Conservation (phyloP, 768 basidiomycete genomes). For the Podaxis sp. region DNA sequence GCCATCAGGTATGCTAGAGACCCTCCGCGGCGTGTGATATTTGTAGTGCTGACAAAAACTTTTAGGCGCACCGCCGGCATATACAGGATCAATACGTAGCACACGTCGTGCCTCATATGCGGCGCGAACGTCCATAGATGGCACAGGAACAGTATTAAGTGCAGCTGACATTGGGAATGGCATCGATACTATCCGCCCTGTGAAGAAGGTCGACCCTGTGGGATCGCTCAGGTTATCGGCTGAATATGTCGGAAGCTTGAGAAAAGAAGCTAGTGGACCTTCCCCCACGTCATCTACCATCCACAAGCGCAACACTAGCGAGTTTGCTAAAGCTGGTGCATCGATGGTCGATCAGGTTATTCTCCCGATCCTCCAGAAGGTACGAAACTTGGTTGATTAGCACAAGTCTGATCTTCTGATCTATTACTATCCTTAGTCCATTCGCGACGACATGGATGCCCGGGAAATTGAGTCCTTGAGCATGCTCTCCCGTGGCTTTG, state of each 20-base stretch:
- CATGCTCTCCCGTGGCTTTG: slow-evolving; percentile 87
- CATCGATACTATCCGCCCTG: slow-evolving; percentile 87
- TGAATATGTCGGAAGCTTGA: slow-evolving; percentile 76
- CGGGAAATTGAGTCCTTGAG: slow-evolving; percentile 85
- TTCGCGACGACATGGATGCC: slow-evolving; percentile 83
- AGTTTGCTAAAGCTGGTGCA: slow-evolving; percentile 61
- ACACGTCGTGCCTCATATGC: slow-evolving; percentile 76
- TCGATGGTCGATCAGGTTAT: slow-evolving; percentile 82
- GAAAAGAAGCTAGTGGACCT: slow-evolving; percentile 42
- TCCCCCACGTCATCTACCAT: slow-evolving; percentile 46
- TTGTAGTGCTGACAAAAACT: slow-evolving; percentile 21
- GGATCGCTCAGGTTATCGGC: slow-evolving; percentile 75
- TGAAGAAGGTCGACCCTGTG: slow-evolving; percentile 85
- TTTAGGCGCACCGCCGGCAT: slow-evolving; percentile 68
- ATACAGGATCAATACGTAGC: slow-evolving; percentile 63
- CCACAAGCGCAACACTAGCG: slow-evolving; percentile 52
- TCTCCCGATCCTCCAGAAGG: slow-evolving; percentile 73
- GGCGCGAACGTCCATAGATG: slow-evolving; percentile 59
- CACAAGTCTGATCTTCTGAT: background rate
- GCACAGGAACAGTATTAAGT: slow-evolving; percentile 69
- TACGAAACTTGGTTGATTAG: slow-evolving; percentile 31
- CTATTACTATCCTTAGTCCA: slow-evolving; percentile 47
- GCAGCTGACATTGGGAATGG: slow-evolving; percentile 87
- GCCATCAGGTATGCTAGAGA: slow-evolving; percentile 36
- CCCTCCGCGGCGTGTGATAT: slow-evolving; percentile 20